Percentiles rank a stretch among this genome's conserved stretches.
These are phyloP conservation scores for Wallacemonas sp. DNA, from an alignment of 208 protist genomes.

Conservation along the genomic window DNA sequence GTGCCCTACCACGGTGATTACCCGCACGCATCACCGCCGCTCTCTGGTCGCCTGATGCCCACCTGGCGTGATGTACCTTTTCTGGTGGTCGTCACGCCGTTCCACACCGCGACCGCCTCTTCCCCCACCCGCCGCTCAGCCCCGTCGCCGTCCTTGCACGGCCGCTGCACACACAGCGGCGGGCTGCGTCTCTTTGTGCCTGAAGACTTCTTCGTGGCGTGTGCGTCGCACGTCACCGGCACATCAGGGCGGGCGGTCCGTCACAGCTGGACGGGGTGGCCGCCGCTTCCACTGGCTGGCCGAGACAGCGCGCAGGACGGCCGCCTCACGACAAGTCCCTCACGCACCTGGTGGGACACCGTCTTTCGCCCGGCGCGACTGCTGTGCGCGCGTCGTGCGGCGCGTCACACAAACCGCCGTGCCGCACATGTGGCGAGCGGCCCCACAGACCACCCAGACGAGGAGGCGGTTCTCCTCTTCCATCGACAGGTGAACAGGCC, in stretches of 20 bases:
- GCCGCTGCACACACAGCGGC: too few relatives aligned
- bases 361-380: not conserved
- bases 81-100: not conserved
- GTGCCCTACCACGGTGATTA: too few relatives aligned
- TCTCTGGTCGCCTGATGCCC: too few relatives aligned
- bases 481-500: not conserved
- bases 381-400: not conserved
- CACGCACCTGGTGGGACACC: slow-evolving; percentile 1
- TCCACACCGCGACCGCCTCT: not conserved
- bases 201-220: slow-evolving; percentile 4
- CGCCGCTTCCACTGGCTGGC: too few relatives aligned
- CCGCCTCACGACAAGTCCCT: not conserved
- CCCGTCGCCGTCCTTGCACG: too few relatives aligned
- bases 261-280: slow-evolving; percentile 2
- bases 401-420: too few relatives aligned
- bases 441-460: too few relatives aligned
- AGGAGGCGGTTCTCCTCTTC: not conserved
- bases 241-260: too few relatives aligned
- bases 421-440: too few relatives aligned
- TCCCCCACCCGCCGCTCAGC: too few relatives aligned
- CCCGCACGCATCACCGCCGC: too few relatives aligned
- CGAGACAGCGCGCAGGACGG: too few relatives aligned
- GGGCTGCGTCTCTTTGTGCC: slow-evolving; percentile 1
- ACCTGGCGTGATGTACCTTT: not conserved
- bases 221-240: not conserved